Base-by-base conservation (phyloP, 164 flowering plant genomes). In the Euptelea pleiosperma region DNA sequence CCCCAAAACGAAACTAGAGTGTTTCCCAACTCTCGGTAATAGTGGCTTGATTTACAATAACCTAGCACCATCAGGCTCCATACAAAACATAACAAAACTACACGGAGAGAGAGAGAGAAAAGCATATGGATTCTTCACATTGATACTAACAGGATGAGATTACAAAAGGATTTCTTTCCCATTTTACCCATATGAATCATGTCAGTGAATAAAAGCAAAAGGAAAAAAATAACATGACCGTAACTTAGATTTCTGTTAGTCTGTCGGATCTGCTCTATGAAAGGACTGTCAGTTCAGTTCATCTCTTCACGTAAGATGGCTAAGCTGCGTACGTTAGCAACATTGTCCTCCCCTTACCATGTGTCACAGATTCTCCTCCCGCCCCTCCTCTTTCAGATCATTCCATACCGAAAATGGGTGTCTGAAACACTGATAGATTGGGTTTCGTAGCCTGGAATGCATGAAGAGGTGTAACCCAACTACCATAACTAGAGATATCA, bases 341-440 rank as follows among this genome's bases (percentile, higher is more conserved):
- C 11, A 26, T 24, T 49, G 35, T 30, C 22, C 41, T 22, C 61
- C 36, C 41, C 31, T n/a, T n/a, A n/a, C 24, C 36, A 2, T 12
- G 14, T 9, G 33, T 41, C 71, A 71, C 58, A 60, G 66, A 59
- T 69, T 66, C 68, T 46, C 61, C 28, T 18, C 45, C 15, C 29
- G 6, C 42, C 44, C 30, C 29, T 41, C 12, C 54, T 28, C 40
- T 36, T 3, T 4, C 18, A 29, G 52, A 61, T 83, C 80, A 83
- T 70, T 83, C 86, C 73, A 86, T 77, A 7, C 92, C 88, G 63
- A 70, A 86, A 60, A 86, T 83, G 19, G 92, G 85, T 52, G 88
- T 83, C 81, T 81, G 92, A 51, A 75, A 81, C 49, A 75, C 75
- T n/a, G 83, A 68, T 2, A 78, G 65, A 63, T 54, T 81, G 2